These are phyloP conservation scores for Passiflora organensis DNA, from an alignment of 345 rosid genomes.

Conservation along the genomic window DNA sequence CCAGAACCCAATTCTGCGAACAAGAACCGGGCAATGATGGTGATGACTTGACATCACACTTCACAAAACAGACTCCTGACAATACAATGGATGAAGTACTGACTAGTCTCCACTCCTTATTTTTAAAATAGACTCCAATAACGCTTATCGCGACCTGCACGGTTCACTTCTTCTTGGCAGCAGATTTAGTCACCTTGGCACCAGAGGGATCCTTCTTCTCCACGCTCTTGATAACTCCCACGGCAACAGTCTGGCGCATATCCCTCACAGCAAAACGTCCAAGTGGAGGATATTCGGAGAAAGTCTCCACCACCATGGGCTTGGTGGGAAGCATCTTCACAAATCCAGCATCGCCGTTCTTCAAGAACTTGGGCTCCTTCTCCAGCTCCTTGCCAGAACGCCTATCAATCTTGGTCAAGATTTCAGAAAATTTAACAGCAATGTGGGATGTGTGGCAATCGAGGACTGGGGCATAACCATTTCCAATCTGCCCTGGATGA, in stretches of 20 bases:
- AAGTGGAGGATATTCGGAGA: conserved; percentile 71
- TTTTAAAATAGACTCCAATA: not conserved
- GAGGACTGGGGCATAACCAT: conserved; percentile 76
- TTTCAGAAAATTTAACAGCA: conserved; percentile 68
- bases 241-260: conserved; percentile 92
- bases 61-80: not conserved
- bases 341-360: conserved; percentile 77
- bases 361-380: conserved; percentile 83
- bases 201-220: conserved; percentile 82
- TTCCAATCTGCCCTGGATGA: conserved; percentile 92
- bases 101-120: not conserved
- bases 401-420: conserved; percentile 70
- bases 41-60: not conserved
- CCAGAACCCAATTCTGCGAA: conserved; percentile 22
- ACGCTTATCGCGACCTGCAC: conserved; percentile 1
- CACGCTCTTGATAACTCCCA: conserved; percentile 76
- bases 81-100: not conserved
- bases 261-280: conserved; percentile 91
- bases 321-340: conserved; percentile 83
- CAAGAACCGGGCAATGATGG: conserved; percentile 7
- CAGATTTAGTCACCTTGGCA: conserved; percentile 86
- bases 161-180: conserved; percentile 83
- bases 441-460: conserved; percentile 88
- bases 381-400: conserved; percentile 77
- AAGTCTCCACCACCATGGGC: conserved; percentile 94